Base-by-base conservation (phyloP, 257 asterid genomes). In the Solanum etuberosum region DNA sequence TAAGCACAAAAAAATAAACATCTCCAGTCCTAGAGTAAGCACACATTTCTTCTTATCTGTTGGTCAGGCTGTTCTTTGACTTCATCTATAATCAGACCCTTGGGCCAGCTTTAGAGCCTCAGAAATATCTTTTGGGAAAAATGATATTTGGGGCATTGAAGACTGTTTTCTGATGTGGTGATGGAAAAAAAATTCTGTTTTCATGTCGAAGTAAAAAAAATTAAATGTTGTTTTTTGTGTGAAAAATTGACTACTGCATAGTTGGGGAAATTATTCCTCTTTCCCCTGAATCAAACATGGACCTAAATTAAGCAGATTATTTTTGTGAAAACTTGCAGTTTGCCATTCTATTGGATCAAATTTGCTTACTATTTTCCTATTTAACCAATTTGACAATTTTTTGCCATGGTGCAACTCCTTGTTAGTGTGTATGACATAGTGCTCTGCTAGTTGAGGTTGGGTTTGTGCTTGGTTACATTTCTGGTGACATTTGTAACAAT, bases 1-100 rank as follows among this genome's bases (percentile, higher is more conserved):
- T 88, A 97, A 96, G 93, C 99, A 97, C 98, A 96, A 97, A 92
- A 96, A 96, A 92, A 97, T 97, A 84, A 97, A 97, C 93, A 95
- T 97, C 88, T 97, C 99, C 31, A 93, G 96, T 91, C 92, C 97
- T 89, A 94, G 99, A 92, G 99, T 96, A 92, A 93, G 98, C 91
- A 65, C 65, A 77, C 13, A 29, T 68, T 25, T 85, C 68, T 59
- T 72, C 32, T 72, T 46, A 57, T 86, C 61, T 86, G 72, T 46
- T 81, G 43, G 42, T 81, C 43, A 48, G 43, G 29, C 84, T 80
- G 65, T 13, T 61, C 74, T 23, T 34, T 82, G 35, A 13, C 59
- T 27, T 61, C 65, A 23, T 35, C n/a, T 46, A 80, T 51, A 29
- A 85, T 35, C 46, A 71, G 82, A 54, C 78, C 63, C 80, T n/a